Conservation (phyloP, 202 grass and related monocot genomes). For the Zoysia matrella region DNA sequence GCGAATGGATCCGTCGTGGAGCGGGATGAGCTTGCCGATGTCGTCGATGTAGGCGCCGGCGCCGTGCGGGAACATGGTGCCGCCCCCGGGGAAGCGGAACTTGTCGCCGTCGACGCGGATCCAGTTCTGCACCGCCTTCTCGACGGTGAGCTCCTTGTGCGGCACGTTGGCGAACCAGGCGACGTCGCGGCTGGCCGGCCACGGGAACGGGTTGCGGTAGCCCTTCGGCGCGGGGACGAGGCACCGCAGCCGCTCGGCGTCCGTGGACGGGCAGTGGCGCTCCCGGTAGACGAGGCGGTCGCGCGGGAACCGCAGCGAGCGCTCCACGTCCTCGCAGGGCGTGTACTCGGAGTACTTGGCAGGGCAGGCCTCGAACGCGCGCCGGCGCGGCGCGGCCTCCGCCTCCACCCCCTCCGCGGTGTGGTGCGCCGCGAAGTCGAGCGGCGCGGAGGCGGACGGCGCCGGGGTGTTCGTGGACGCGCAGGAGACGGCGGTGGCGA, state of each 20-base stretch:
- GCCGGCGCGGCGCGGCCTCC: slow-evolving; percentile 21
- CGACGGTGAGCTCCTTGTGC: too few relatives aligned
- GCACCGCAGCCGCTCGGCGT: slow-evolving; percentile 67
- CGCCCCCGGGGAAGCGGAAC: too few relatives aligned
- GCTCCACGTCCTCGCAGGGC: too few relatives aligned
- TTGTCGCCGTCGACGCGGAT: too few relatives aligned
- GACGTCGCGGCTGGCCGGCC: slow-evolving; percentile 75
- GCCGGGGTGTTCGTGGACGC: not conserved
- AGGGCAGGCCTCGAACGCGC: slow-evolving; percentile 24
- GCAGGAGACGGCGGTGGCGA: slow-evolving; percentile 49
- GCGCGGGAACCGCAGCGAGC: too few relatives aligned
- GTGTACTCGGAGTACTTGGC: too few relatives aligned
- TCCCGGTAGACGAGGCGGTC: slow-evolving; percentile 87
- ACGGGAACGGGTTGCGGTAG: slow-evolving; percentile 81
- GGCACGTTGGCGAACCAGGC: slow-evolving; percentile 87
- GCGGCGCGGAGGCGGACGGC: slow-evolving; percentile 10
- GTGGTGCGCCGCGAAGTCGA: slow-evolving; percentile 76
- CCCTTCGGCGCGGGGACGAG: slow-evolving; percentile 73
- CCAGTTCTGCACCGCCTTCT: too few relatives aligned
- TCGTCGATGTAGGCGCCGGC: too few relatives aligned
- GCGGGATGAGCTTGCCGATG: too few relatives aligned
- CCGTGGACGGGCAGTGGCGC: slow-evolving; percentile 76
- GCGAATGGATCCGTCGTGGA: too few relatives aligned
- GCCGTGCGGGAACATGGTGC: too few relatives aligned
- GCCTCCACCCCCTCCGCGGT: slow-evolving; percentile 49